phyloP scores from a whole-genome alignment of 108 stramenopile genomes.

The Schizochytrium sp. region DNA sequence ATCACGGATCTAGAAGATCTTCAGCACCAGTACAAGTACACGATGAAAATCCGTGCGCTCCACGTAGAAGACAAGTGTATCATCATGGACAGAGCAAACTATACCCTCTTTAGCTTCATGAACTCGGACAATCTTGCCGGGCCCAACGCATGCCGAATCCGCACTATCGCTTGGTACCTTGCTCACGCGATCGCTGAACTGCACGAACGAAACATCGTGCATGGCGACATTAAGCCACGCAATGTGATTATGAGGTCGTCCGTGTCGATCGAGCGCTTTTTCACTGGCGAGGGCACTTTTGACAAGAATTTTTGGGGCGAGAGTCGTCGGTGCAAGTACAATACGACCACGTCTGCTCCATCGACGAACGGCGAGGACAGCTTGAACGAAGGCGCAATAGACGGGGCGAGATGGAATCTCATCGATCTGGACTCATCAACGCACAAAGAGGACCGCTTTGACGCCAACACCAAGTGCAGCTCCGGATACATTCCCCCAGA shows the following conservation, averaged over 20 bases:
- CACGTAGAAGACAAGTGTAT: not conserved
- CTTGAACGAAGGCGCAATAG: not conserved
- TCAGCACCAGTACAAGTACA: not conserved
- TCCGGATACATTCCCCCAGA: not conserved
- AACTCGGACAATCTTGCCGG: not conserved
- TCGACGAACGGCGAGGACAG: too few relatives aligned
- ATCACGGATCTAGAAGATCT: too few relatives aligned
- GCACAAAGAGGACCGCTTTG: not conserved
- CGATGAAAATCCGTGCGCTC: not conserved
- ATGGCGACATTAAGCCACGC: not conserved
- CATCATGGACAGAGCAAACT: not conserved
- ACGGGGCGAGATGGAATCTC: not conserved
- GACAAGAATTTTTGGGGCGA: too few relatives aligned
- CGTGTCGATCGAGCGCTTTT: not conserved
- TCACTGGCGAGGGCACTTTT: too few relatives aligned
- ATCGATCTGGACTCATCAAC: not conserved
- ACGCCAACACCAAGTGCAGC: not conserved
- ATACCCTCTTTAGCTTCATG: not conserved
- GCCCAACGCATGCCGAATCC: too few relatives aligned
- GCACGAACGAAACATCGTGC: not conserved
- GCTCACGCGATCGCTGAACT: not conserved
- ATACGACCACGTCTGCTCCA: too few relatives aligned
- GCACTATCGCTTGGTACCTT: not conserved
- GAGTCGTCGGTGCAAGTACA: too few relatives aligned
- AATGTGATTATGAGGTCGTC: not conserved